Base-by-base conservation (phyloP, 1,139 yeast species). In the Kodamaea sp. region DNA sequence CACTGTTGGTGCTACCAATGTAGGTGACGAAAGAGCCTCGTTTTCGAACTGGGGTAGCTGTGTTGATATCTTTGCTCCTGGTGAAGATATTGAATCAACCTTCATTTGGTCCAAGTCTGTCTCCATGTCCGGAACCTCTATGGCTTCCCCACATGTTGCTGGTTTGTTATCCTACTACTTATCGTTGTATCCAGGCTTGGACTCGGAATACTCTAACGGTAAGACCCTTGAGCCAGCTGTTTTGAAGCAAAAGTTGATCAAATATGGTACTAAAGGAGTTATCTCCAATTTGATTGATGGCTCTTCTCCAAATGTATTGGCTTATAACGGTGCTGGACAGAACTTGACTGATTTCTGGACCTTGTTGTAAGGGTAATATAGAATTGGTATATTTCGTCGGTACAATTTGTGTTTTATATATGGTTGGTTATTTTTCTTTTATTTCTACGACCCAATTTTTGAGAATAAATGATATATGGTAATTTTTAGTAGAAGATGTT, bases 21-120 rank as follows among this genome's bases (percentile, higher is more conserved):
- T 55, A 33, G 50, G 53, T 24, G 73, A 68, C 42, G 54, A 55
- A 8, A 62, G 58, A 48, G 73, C 74, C 24, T 53, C 57, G 37
- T 68, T 68, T 48, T 68, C 73, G 32, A 68, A 69, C 47, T 66
- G 62, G 54, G 75, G 74, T 43, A 55, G 50, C 30, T 67, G 73
- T 54, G 73, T 68, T 25, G 75, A 69, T 38, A 57, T 69, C 29
- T 64, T 66, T 39, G 75, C 73, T 26, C 75, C 75, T 5, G 75
- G 75, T 37, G 65, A 59, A 37, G 62, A 64, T 32, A 65, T 69
- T 37, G 54, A 58, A 37, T 66, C 72, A 13, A 67, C 71, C 5
- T 66, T 57, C 34, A 66, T 63, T 41, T 65, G 71, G 53, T 55
- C 58, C 22, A 59, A 62, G 32, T 52, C 66, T 32, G 57, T 65